Base-by-base conservation (phyloP, 352 stramenopile species). In the Phytopythium oedochilum region DNA sequence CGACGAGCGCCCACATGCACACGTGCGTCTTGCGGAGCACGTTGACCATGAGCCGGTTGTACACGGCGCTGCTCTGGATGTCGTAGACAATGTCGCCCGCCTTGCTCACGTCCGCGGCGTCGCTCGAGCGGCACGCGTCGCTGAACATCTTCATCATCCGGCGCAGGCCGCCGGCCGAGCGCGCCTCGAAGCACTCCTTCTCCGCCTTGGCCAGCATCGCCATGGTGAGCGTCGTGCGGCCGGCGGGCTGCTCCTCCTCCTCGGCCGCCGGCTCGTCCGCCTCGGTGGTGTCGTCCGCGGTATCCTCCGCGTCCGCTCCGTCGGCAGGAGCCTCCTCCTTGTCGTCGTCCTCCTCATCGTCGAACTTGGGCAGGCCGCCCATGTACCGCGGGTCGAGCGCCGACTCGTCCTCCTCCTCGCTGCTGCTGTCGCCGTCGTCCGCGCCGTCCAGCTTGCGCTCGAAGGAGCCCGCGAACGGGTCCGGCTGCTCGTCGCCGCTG, bases 11-110 rank as follows among this genome's bases (percentile, higher is more conserved):
- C 40, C 78, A 57, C 59, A 98, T 91, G 36, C 86, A 84, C 38
- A 92, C 75, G 64, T 97, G 88, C 48, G 85, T 93, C 56, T 88
- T 84, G 29, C 75, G 88, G 64, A 98, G 88, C 61, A 94, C 89
- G 49, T 88, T 87, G n/a, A 98, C 78, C 92, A 98, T 98, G 35
- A 98, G 68, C 23, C 88, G 76, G 79, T 98, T 97, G 86, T 98
- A 98, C 31, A 98, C 90, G 17, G 88, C 79, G 48, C 89, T 96
- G 60, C 83, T 97, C 54, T 96, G 87, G 53, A 98, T 96, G 39
- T 91, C 78, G 75, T 96, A 98, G 52, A 78, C 75, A 58, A 96
- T 89, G 53, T 93, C 85, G 35, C 71, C 82, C 6, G 72, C 68
- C 47, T 83, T 83, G 59, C 64, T 86, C 40, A 73, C 58, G 63